Conservation (phyloP, 805 yeast species). For the Metschnikowia koreensis region DNA sequence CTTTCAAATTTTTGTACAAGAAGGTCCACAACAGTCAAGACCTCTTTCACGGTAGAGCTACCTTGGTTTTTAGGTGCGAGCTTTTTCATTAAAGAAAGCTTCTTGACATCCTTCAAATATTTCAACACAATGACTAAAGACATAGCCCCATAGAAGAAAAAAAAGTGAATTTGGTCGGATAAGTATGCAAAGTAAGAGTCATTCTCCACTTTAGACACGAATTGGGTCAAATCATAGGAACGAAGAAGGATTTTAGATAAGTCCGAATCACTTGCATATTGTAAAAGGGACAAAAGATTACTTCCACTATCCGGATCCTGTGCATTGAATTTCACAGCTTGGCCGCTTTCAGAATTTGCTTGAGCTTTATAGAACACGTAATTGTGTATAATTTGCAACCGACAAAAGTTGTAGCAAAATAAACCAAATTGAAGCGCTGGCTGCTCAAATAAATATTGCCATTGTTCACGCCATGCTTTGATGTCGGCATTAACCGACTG, state of each 20-base stretch:
- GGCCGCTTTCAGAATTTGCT: neutral
- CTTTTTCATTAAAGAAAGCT: slow-evolving; percentile 7
- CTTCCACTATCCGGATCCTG: slow-evolving; percentile 17
- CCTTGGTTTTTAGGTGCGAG: neutral
- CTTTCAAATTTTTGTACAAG: slow-evolving; percentile 30
- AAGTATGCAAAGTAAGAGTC: slow-evolving; percentile 64
- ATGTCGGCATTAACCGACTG: slow-evolving; percentile 46
- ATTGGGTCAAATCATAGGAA: slow-evolving; percentile 41
- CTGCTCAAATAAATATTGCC: slow-evolving; percentile 68
- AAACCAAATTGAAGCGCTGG: slow-evolving; percentile 75
- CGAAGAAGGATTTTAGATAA: slow-evolving; percentile 40
- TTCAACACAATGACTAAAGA: slow-evolving; percentile 31
- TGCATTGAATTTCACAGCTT: neutral
- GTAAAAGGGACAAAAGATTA: slow-evolving; percentile 24
- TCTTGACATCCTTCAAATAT: slow-evolving; percentile 10
- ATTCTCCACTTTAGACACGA: slow-evolving; percentile 39
- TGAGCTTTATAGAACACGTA: slow-evolving; percentile 23
- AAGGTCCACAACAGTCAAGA: slow-evolving; percentile 16
- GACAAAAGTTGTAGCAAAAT: slow-evolving; percentile 63
- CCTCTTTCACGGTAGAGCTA: neutral
- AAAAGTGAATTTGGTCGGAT: slow-evolving; percentile 68
- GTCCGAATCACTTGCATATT: slow-evolving; percentile 25
- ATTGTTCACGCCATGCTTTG: slow-evolving; percentile 61
- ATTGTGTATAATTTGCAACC: slow-evolving; percentile 48
- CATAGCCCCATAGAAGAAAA: slow-evolving; percentile 43